Evolutionary conservation across 139 green algal genomes (phyloP), one percentile per base, ranked within the genome.

Genomic region (Picochlorum sp.): DNA sequence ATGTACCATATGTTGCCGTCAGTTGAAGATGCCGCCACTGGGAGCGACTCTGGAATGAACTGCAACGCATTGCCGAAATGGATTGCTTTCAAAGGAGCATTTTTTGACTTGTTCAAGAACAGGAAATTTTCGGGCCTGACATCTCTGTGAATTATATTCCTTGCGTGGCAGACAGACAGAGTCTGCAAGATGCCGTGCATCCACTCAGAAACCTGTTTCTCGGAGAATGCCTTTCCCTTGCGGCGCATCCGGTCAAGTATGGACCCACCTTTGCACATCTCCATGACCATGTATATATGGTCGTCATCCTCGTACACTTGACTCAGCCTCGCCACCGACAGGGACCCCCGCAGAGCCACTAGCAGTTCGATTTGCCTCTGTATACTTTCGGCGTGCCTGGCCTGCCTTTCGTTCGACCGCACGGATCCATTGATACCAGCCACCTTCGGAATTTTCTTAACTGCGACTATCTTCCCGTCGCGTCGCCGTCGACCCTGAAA

Each of bases 1-100:
- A 92, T 81, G 70, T 81, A 87, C 75, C 74, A 92, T 6, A 85
- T 82, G 18, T 87, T 96, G 59, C 87, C 88, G 51, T 96, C 86
- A 30, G 91, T 65, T 4, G 82, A 85, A 57, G 92, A 71, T 65
- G 90, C 78, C 6, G 47, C 83, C 6, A 84, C 41, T 0, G 87
- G 87, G 62, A 93, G 75, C 18, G 55, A 41, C n/a, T 63, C 56
- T 45, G 67, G 60, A 47, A 60, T 77, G 38, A 83, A 96, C 4
- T 56, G 62, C 16, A 60, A 50, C 3, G 74, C 75, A 37, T 79
- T 70, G 6, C 77, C 77, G 68, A 84, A 84, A 68, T 84, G 74
- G 51, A 84, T 73, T 30, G 74, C 74, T 60, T 84, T 84, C 6
- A 84, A 16, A 2, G 74, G 77, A 3, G 77, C 34, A 3, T 49